A percentile compares a stretch with the other conserved stretches of the same genome.
Conservation (phyloP, 805 yeast species). For the Jamesozyma piceae region DNA sequence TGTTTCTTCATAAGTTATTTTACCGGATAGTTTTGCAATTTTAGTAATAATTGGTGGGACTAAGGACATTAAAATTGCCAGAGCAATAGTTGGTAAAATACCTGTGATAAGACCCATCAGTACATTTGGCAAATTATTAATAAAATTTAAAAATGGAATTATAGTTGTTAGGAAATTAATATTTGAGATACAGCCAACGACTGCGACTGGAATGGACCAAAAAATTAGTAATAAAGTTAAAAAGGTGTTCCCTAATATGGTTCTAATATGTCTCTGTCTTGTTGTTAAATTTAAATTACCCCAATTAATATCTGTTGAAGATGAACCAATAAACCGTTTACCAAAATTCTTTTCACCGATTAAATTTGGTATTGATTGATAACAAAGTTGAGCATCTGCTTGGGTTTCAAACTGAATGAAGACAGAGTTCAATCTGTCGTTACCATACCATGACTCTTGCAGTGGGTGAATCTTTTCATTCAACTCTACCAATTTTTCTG, state of each 20-base stretch:
- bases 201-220: constrained; percentile 98
- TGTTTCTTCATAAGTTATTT: constrained; percentile 57
- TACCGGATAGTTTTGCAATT: constrained; percentile 69
- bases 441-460: constrained; percentile 46
- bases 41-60: constrained; percentile 76
- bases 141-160: constrained; percentile 66
- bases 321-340: constrained; percentile 48
- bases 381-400: constrained; percentile 80
- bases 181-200: constrained; percentile 89
- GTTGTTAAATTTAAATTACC: constrained; percentile 53
- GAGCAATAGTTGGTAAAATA: constrained; percentile 70
- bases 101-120: constrained; percentile 82
- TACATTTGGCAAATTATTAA: constrained; percentile 59
- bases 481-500: constrained; percentile 56
- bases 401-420: constrained; percentile 78
- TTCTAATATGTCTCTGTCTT: constrained; percentile 48
- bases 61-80: constrained; percentile 75
- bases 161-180: constrained; percentile 61
- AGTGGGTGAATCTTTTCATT: constrained; percentile 51
- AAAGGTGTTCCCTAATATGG: constrained; percentile 50
- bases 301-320: constrained; percentile 86
- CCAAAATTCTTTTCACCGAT: constrained; percentile 12
- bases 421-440: constrained; percentile 53
- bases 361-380: constrained; percentile 55
- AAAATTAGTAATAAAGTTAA: constrained; percentile 64